Base-by-base conservation (phyloP, 495 filamentous ascomycete genomes). In the Cladorrhinum samala region DNA sequence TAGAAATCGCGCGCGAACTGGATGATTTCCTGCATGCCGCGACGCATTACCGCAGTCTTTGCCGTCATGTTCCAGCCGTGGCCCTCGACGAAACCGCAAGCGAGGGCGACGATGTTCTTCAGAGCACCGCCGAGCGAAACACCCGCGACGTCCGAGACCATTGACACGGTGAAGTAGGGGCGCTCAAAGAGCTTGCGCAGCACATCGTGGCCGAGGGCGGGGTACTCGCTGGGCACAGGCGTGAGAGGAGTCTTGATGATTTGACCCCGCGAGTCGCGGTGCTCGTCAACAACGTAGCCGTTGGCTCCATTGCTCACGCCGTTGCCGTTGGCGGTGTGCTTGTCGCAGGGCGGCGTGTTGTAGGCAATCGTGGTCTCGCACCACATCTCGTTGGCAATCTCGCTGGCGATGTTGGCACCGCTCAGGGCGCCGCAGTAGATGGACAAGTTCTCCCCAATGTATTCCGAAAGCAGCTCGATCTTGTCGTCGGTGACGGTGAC, bases 401-500 rank as follows among this genome's bases (percentile, higher is more conserved):
- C 94, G 61, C 79, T 87, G 48, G 94, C 94, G 53, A 99, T 95
- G 75, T 99, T 99, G 51, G 93, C 94, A 13, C 94, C 94, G 40
- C 88, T 94, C 11, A 99, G 80, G 2, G 94, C 91, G 65, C 94
- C 94, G 64, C 91, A 95, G 77, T 99, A 99, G 66, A 99, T 99
- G 49, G 85, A 87, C 7, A 99, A 78, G 41, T 82, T 83, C 61
- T 84, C 80, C 53, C 91, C 90, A 63, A 99, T 97, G 60, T 84
- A 88, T 66, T 99, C 94, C n/a, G 85, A 91, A 77, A 96, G 94
- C 18, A 99, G 81, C 54, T 79, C 79, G 53, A 96, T 79, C 24
- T 90, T 88, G 27, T 87, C 80, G 50, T 86, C 83, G 9, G 84
- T 82, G 40, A 99, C 94, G 53, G 93, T 85, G 43, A 99, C 89